phyloP scores from a whole-genome alignment of 352 stramenopile genomes.

The Pythium grandisporangium region DNA sequence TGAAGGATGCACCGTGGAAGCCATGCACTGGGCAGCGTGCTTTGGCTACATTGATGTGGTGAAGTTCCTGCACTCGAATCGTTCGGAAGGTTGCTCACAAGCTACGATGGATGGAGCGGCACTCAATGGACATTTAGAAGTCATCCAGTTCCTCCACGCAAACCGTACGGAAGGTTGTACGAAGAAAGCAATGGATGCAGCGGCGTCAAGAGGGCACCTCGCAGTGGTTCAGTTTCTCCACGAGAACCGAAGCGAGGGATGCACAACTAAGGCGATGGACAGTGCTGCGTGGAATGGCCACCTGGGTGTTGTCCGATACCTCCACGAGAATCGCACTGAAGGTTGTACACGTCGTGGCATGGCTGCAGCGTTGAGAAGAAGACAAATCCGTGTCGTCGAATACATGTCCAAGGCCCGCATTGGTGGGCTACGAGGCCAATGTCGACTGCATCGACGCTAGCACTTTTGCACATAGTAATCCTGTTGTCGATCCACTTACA shows the following conservation, averaged over 20 bases:
- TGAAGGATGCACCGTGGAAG: slow-evolving; percentile 1
- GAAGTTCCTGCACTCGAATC: slow-evolving; percentile 6
- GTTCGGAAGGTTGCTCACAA: slow-evolving; percentile 2
- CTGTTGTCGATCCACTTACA: too few species aligned
- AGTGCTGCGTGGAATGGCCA: slow-evolving; percentile 2
- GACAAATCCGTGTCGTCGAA: too few species aligned
- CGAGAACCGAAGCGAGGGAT: slow-evolving; percentile 5
- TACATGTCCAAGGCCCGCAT: too few species aligned
- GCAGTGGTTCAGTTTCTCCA: slow-evolving; percentile 6
- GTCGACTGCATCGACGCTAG: too few species aligned
- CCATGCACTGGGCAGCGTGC: slow-evolving; percentile 2
- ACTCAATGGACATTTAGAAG: too few species aligned
- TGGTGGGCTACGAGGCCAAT: too few species aligned
- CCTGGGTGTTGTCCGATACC: slow-evolving; percentile 5
- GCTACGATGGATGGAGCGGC: slow-evolving; percentile 6
- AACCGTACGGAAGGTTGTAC: too few species aligned
- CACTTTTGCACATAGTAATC: too few species aligned
- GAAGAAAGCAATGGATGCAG: slow-evolving; percentile 6
- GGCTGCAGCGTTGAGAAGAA: too few species aligned
- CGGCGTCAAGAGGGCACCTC: slow-evolving; percentile 2
- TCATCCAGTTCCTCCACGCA: too few species aligned
- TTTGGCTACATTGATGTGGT: slow-evolving; percentile 5
- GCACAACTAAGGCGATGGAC: slow-evolving; percentile 3
- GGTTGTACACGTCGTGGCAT: too few species aligned
- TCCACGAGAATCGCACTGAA: slow-evolving; percentile 1